Percentiles rank a stretch among this genome's conserved stretches.
phyloP scores from a whole-genome alignment of 306 rosid genomes.

The Lathyrus aphaca region DNA sequence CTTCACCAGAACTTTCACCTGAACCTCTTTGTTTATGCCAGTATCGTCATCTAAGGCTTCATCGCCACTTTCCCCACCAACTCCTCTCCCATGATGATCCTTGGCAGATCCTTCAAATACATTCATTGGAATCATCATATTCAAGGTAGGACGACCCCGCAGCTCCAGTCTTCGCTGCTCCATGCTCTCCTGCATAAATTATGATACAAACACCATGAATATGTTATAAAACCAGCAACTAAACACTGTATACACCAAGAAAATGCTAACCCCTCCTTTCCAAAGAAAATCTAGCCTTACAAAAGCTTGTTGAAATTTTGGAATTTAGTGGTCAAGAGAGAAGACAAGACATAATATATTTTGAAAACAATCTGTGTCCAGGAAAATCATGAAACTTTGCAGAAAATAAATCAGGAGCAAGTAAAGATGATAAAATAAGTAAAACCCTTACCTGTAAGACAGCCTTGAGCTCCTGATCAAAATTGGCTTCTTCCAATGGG shows the following conservation, averaged over 20 bases:
- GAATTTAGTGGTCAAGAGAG: conserved; percentile 11
- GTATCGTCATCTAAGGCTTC: conserved; percentile 78
- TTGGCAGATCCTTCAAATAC: conserved; percentile 84
- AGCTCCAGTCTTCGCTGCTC: conserved; percentile 90
- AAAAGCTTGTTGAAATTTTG: conserved; percentile 15
- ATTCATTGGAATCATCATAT: conserved; percentile 96
- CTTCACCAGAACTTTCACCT: conserved; percentile 97
- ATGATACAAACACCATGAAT: conserved; percentile 30
- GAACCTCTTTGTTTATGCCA: conserved; percentile 80
- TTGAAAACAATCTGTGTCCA: conserved; percentile 2
- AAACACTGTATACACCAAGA: conserved; percentile 6
- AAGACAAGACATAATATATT: background rate
- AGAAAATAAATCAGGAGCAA: conserved; percentile 28
- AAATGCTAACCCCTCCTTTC: background rate
- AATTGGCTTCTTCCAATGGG: conserved; percentile 89
- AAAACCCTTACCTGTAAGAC: conserved; percentile 76
- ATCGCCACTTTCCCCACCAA: conserved; percentile 91
- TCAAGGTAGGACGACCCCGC: conserved; percentile 86
- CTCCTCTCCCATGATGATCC: conserved; percentile 84
- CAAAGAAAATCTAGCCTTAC: conserved; percentile 13
- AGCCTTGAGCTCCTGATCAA: conserved; percentile 93
- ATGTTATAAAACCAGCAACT: conserved; percentile 19
- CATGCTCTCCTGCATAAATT: conserved; percentile 87
- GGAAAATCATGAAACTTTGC: conserved; percentile 8
- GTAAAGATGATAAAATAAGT: conserved; percentile 29